A percentile compares a stretch with the other conserved stretches of the same genome.
phyloP scores from a whole-genome alignment of 176 grass and related monocot genomes.

The Dactylis glomerata region DNA sequence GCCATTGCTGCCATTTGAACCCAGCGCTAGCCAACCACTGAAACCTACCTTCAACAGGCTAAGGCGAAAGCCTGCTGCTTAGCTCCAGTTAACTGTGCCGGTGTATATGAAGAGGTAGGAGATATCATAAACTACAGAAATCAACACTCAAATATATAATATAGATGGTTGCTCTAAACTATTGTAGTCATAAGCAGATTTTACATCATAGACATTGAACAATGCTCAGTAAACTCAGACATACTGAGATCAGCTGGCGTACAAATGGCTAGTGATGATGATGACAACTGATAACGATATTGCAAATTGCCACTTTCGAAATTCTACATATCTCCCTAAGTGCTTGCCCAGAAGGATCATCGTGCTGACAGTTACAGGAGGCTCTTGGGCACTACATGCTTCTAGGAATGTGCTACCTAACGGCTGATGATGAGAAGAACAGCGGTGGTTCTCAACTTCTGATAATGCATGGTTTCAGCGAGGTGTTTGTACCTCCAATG shows the following conservation, averaged over 20 bases:
- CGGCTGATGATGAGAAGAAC: neutral
- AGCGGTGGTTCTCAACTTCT: neutral
- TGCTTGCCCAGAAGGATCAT: neutral
- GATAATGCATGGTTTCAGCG: slow-evolving; percentile 15
- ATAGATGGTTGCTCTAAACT: no score
- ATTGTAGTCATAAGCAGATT: neutral
- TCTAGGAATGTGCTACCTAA: neutral
- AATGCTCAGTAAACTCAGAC: neutral
- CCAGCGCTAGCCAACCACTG: slow-evolving; percentile 60
- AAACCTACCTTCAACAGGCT: slow-evolving; percentile 62
- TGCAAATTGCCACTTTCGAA: neutral
- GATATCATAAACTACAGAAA: neutral
- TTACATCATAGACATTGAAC: neutral
- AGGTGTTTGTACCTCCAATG: slow-evolving; percentile 70
- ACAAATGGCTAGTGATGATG: neutral
- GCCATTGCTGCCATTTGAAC: slow-evolving; percentile 50
- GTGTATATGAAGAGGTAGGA: neutral
- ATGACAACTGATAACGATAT: neutral
- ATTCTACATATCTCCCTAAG: neutral
- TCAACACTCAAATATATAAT: no score
- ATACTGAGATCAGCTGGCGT: neutral
- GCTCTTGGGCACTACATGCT: neutral
- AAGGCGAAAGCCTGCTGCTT: slow-evolving; percentile 43
- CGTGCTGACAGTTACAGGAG: neutral
- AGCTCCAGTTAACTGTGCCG: neutral